These are phyloP conservation scores for Corynespora cassiicola DNA, from an alignment of 2,329 filamentous ascomycete genomes.

Conservation along the genomic window DNA sequence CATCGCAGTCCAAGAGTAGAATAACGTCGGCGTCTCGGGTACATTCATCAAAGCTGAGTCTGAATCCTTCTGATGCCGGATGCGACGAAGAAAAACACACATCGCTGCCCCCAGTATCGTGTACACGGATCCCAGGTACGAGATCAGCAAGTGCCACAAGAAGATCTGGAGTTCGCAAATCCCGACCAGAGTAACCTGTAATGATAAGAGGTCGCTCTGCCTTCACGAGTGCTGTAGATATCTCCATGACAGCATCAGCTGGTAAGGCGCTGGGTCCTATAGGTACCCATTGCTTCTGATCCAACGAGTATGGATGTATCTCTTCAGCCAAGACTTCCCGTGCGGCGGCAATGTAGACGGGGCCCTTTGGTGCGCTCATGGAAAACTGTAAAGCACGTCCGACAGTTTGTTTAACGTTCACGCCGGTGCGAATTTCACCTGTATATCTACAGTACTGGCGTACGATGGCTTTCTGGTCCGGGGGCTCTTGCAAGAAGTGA, in stretches of 20 bases:
- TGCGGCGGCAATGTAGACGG: conserved; percentile 23
- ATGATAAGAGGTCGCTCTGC: conserved; percentile 24
- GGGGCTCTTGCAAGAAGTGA: conserved; percentile 53
- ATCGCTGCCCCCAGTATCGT: conserved; percentile 23
- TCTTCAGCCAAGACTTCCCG: conserved; percentile 24
- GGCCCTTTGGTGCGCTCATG: conserved; percentile 27
- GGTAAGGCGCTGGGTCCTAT: conserved; percentile 22
- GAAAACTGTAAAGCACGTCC: conserved; percentile 34
- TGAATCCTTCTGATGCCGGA: conserved; percentile 19
- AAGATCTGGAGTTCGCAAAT: conserved; percentile 7
- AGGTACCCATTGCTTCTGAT: conserved; percentile 21
- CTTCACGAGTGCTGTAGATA: conserved; percentile 15
- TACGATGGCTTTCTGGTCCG: conserved; percentile 50
- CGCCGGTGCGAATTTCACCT: conserved; percentile 33
- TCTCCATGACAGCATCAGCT: conserved; percentile 14
- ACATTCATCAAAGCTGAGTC: conserved; percentile 19
- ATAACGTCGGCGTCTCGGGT: conserved; percentile 22
- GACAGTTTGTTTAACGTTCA: conserved; percentile 34
- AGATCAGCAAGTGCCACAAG: conserved; percentile 20
- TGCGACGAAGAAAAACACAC: conserved; percentile 26
- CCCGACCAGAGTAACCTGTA: conserved; percentile 26
- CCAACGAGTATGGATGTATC: conserved; percentile 18
- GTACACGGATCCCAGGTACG: conserved; percentile 18
- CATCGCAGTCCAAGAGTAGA: conserved; percentile 25
- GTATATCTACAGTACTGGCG: conserved; percentile 39